Conservation (phyloP, 495 filamentous ascomycete species). For the Astrocystis sublimbata region DNA sequence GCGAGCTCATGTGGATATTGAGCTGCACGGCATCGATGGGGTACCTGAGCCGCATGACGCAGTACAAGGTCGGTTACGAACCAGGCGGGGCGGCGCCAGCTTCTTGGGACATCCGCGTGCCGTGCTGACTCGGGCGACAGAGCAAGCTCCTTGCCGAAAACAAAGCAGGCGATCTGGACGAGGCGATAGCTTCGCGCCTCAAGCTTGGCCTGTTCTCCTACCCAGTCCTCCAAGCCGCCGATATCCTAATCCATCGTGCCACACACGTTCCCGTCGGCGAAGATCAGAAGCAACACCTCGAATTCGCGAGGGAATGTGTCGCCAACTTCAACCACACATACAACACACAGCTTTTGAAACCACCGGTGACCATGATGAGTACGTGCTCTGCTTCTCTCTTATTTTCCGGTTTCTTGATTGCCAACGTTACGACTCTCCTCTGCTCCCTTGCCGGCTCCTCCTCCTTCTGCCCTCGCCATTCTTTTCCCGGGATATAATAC, state of each 20-base stretch:
- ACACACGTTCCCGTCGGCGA: slow-evolving; percentile 96
- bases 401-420: background rate
- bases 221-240: slow-evolving; percentile 92
- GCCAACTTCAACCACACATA: slow-evolving; percentile 80
- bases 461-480: background rate
- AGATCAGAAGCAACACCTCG: slow-evolving; percentile 90
- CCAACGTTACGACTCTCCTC: background rate
- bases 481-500: background rate
- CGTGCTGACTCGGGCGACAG: slow-evolving; percentile 41
- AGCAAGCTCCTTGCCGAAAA: slow-evolving; percentile 67
- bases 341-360: slow-evolving; percentile 55
- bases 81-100: background rate
- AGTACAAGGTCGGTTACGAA: slow-evolving; percentile 77
- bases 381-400: too few species aligned
- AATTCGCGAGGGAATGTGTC: slow-evolving; percentile 82
- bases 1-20: slow-evolving; percentile 94
- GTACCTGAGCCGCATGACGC: slow-evolving; percentile 91
- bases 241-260: slow-evolving; percentile 83
- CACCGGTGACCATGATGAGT: slow-evolving; percentile 78
- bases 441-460: background rate
- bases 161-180: slow-evolving; percentile 53
- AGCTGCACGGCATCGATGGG: slow-evolving; percentile 87
- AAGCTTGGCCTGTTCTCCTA: slow-evolving; percentile 96
- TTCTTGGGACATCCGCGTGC: background rate
- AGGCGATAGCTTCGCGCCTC: slow-evolving; percentile 56